Evolutionary conservation across 345 rosid species (phyloP), one percentile per base, ranked within the genome.

Genomic region (Hibiscus syriacus): DNA sequence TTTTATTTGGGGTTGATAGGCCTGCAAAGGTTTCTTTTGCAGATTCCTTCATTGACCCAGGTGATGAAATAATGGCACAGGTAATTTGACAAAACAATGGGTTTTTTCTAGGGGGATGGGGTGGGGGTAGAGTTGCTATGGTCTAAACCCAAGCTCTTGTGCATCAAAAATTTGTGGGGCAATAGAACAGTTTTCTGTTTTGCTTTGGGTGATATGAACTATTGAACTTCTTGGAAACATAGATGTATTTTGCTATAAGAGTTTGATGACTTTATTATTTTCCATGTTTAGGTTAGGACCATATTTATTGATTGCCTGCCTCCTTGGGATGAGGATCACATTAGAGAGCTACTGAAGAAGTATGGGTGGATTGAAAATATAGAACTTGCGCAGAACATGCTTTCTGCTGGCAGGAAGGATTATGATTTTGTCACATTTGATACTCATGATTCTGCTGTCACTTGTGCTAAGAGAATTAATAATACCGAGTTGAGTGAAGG

Each of bases 381-480:
- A 69, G 99, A 94, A 81, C 99, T 94, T 86, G 96, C 99, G 0
- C 85, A 96, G 61, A 94, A 89, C 64, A 94, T 94, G 99, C 97
- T 96, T 68, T 87, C 95, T 74, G 99, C 98, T 22, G 87, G 83
- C 85, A 85, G 99, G 77, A 92, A 85, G 81, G 98, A 94, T 82
- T 94, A 89, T 72, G 99, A 98, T 67, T 94, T 94, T 82, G 93
- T 94, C 70, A 89, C 98, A 34, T 94, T 94, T 67, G 96, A 89
- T 72, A 78, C 85, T 74, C 98, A 91, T 62, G 99, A 87, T 61
- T 87, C 98, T 73, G 98, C 99, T 13, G 93, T 94, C 69, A 76
- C 70, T 16, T 94, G 98, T 84, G 92, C 96, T 30, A 94, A 94
- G 83, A 74, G 89, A 73, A 89, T 94, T 76, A 94, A 89, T 80